Evolutionary conservation across 495 filamentous ascomycete genomes (phyloP).

Genomic region (Daldinia grandis): DNA sequence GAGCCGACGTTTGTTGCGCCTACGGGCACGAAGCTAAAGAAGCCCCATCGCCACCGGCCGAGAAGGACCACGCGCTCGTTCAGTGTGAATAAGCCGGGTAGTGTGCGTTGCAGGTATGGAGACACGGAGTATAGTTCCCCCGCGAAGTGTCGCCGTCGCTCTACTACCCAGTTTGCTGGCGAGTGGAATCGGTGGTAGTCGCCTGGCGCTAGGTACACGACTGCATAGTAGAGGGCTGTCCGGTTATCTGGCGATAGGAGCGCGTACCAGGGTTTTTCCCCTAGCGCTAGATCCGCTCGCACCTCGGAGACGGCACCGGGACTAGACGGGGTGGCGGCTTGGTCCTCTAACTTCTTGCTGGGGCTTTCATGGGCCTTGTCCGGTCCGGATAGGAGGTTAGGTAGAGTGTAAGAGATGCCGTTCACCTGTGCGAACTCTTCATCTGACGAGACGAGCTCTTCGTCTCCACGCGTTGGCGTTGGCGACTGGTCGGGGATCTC

Average conservation of each 20-base stretch:
- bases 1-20: conserved; percentile 99
- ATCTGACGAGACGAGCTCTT: conserved; percentile 75
- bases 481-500: conserved; percentile 27
- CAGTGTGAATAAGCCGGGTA: conserved; percentile 93
- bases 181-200: conserved; percentile 99
- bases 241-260: conserved; percentile 64
- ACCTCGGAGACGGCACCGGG: conserved; percentile 80
- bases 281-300: conserved; percentile 79
- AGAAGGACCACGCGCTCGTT: conserved; percentile 96
- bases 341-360: conserved; percentile 59
- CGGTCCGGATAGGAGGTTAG: conserved; percentile 77
- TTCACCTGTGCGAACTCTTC: conserved; percentile 96
- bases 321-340: conserved; percentile 64
- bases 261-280: conserved; percentile 80
- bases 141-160: conserved; percentile 91
- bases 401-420: conserved; percentile 95
- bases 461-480: conserved; percentile 51
- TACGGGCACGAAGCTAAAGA: conserved; percentile 95
- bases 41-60: conserved; percentile 94
- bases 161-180: conserved; percentile 91
- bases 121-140: conserved; percentile 95
- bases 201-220: conserved; percentile 97
- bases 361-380: conserved; percentile 49
- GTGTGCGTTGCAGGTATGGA: conserved; percentile 88
- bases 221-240: conserved; percentile 86